Evolutionary conservation across 2,329 filamentous ascomycete genomes (phyloP), one percentile per base, ranked within the genome.

Genomic region (Volutella citrinella): DNA sequence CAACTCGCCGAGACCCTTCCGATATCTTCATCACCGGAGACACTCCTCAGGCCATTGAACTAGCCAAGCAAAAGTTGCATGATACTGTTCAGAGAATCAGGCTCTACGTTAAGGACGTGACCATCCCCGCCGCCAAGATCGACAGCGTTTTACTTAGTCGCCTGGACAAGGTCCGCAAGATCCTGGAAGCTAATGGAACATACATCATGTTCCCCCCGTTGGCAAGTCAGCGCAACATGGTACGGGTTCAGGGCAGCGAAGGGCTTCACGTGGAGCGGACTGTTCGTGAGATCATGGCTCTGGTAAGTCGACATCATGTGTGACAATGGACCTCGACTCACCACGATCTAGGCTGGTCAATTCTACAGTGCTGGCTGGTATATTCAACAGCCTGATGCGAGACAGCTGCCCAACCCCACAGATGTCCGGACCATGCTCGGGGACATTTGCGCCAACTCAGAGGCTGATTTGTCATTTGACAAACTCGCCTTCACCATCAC

Each of bases 281-380:
- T 19, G 87, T 96, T 46, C 81, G 90, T 51, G 93, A 97, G 64
- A 83, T 98, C 47, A 96, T 98, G 91, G 84, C 85, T 52, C 68
- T 97, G 60, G 87, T 91, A 74, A 62, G 81, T 68, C 35, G 13
- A 9, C 9, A 19, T 16, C 15, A 9, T 5, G 4, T 22, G 17
- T 30, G 6, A 11, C 11, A 19, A 20, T 10, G 19, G 9, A 10
- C 19, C 16, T n/a, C 8, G 32, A 55, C 63, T 49, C 61, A 52
- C 25, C 15, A 30, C 12, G 13, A 13, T 25, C 10, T 45, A 90
- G 85, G 89, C 90, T 46, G 90, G 91, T 21, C 93, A 98, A 66
- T 98, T 97, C 63, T 98, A 98, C 66, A 93, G 88, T 57, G 90
- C 90, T 15, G 89, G 87, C 10, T 98, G 93, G 91, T 95, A 88